phyloP scores from a whole-genome alignment of 129 eudicot species.

The Arctium minus region DNA sequence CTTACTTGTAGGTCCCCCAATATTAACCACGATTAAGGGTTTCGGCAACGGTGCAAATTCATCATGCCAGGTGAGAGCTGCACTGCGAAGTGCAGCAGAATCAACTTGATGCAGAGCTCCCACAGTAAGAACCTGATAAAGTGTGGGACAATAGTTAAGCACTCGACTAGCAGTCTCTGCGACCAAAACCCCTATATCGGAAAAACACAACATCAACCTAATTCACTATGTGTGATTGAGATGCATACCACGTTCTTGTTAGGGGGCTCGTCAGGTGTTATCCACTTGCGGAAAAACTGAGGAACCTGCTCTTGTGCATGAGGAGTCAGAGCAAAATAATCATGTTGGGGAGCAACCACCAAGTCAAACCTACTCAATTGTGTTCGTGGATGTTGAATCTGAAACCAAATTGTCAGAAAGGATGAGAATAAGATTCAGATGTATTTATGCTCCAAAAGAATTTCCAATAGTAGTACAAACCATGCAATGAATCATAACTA shows the following conservation, averaged over 20 bases:
- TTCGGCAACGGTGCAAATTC: conserved; percentile 91
- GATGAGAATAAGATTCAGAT: not conserved
- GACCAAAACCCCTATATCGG: not conserved
- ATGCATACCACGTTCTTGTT: conserved; percentile 68
- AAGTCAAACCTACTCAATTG: conserved; percentile 82
- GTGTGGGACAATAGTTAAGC: not conserved
- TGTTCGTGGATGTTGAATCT: conserved; percentile 96
- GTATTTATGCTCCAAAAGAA: not conserved
- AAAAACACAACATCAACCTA: conserved; percentile 1
- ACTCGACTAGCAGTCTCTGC: not conserved
- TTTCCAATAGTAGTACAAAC: conserved; percentile 4
- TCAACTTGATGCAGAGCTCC: conserved; percentile 97
- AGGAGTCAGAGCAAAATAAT: conserved; percentile 86
- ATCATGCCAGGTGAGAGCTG: conserved; percentile 87
- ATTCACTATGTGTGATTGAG: not conserved
- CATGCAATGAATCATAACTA: conserved; percentile 5
- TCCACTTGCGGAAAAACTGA: conserved; percentile 69
- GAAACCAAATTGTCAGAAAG: conserved; percentile 24
- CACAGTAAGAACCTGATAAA: conserved; percentile 74
- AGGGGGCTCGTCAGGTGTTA: conserved; percentile 90
- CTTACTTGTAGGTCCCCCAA: conserved; percentile 96
- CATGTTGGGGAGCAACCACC: conserved; percentile 90
- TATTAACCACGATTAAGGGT: conserved; percentile 87
- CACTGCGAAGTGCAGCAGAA: conserved; percentile 75
- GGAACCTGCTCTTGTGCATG: conserved; percentile 81